These are phyloP conservation scores for Naegleria gruberi DNA, from an alignment of 208 protist genomes.

Conservation along the genomic window DNA sequence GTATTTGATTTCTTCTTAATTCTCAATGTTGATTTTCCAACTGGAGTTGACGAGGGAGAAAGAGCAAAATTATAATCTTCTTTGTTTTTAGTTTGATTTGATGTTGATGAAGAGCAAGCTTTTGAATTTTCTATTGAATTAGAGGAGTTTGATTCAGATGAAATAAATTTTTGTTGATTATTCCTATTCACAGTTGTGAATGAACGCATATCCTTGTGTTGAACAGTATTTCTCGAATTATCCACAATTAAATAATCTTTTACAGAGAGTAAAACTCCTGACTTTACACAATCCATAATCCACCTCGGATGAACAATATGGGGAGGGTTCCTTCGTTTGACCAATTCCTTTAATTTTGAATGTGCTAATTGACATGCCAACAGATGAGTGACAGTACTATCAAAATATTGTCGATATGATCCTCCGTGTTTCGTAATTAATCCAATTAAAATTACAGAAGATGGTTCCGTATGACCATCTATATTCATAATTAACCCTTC, in stretches of 20 bases:
- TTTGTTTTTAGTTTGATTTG: background rate
- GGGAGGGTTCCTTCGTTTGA: background rate
- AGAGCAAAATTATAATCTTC: background rate
- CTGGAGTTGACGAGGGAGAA: background rate
- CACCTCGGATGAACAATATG: background rate
- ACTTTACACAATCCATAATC: background rate
- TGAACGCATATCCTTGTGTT: background rate
- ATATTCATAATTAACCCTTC: background rate
- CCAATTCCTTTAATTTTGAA: background rate
- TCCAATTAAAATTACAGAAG: background rate
- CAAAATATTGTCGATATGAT: background rate
- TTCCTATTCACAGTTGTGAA: background rate
- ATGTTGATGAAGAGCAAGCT: too few relatives aligned
- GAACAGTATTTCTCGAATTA: background rate
- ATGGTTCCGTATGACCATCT: conserved; percentile 7
- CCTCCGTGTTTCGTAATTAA: background rate
- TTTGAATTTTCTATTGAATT: too few relatives aligned
- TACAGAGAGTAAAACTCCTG: background rate
- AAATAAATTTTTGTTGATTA: background rate
- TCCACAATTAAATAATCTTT: background rate
- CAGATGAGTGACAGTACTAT: background rate
- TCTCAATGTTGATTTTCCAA: background rate
- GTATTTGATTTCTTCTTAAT: background rate
- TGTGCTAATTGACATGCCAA: background rate
- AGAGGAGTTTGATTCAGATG: too few relatives aligned